Conservation (phyloP, 1,284 basidiomycete genomes). For the Ustilago sp. region DNA sequence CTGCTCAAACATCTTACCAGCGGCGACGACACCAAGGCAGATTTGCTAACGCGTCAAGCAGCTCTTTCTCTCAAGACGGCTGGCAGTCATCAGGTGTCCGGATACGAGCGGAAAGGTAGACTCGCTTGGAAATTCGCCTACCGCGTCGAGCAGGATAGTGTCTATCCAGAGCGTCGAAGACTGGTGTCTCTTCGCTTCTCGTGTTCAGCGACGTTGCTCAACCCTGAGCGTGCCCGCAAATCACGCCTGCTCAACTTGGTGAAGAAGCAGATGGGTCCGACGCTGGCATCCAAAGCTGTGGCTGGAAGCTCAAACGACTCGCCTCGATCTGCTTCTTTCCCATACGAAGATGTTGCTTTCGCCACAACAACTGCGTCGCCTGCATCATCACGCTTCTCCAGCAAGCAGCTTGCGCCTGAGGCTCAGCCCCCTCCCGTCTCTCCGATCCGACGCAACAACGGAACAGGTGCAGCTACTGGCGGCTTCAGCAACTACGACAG, state of each 20-base stretch:
- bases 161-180: background rate
- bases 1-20: constrained; percentile 58
- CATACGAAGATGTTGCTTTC: constrained; percentile 5
- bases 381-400: constrained; percentile 22
- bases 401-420: constrained; percentile 8
- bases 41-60: constrained; percentile 59
- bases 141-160: constrained; percentile 33
- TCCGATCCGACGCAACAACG: constrained; percentile 13
- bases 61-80: constrained; percentile 41
- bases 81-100: constrained; percentile 55
- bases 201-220: constrained; percentile 59
- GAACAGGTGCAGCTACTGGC: background rate
- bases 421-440: constrained; percentile 6
- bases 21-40: constrained; percentile 57
- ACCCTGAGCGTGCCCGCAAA: constrained; percentile 56
- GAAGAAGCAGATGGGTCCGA: constrained; percentile 56
- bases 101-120: constrained; percentile 55
- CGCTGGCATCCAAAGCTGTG: constrained; percentile 40
- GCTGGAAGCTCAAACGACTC: constrained; percentile 15
- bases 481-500: constrained; percentile 19
- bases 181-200: constrained; percentile 52
- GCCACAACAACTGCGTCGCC: constrained; percentile 22
- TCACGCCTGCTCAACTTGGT: constrained; percentile 55
- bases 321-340: constrained; percentile 10
- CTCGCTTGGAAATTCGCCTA: constrained; percentile 61